Evolutionary conservation across 139 green algal species (phyloP), one percentile per base, ranked within the genome.

Genomic region (Ettlia oleoabundans): DNA sequence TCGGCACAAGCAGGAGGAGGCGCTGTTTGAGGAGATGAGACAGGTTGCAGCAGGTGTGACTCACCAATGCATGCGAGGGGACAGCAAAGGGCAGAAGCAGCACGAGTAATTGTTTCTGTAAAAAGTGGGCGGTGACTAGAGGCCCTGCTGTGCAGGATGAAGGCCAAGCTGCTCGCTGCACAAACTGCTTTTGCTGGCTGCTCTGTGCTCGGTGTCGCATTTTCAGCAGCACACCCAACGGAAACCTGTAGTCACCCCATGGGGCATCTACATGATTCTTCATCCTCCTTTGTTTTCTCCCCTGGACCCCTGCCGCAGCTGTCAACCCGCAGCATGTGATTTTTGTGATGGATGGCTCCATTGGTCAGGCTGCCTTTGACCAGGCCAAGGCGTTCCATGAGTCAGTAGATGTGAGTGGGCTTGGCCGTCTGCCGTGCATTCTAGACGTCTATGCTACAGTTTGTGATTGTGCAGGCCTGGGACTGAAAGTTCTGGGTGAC

Each of bases 21-120:
- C 96, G 24, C 88, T 99, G 83, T 99, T 99, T 90, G 97, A 99
- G 92, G 97, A 99, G 89, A 99, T 99, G 97, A 86, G 93, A 67
- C 85, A 91, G 77, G 89, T 93, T 41, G 81, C 78, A 41, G 58
- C 90, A 92, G 90, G 80, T 82, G 68, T 2, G 63, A n/a, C n/a
- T n/a, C n/a, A n/a, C n/a, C 33, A 70, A 66, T 3, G 37, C 13
- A 43, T 58, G 6, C 28, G 22, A 15, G 8, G 67, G n/a, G 6
- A n/a, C 4, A 52, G 33, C 61, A 67, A 67, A 7, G 6, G 32
- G 15, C n/a, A n/a, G n/a, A n/a, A n/a, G n/a, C n/a, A n/a, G n/a
- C n/a, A n/a, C n/a, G n/a, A n/a, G n/a, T n/a, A n/a, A n/a, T n/a
- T n/a, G n/a, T n/a, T n/a, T n/a, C n/a, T n/a, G n/a, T n/a, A n/a